Conservation (phyloP, 2,329 filamentous ascomycete species). For the Fusarium sp. region DNA sequence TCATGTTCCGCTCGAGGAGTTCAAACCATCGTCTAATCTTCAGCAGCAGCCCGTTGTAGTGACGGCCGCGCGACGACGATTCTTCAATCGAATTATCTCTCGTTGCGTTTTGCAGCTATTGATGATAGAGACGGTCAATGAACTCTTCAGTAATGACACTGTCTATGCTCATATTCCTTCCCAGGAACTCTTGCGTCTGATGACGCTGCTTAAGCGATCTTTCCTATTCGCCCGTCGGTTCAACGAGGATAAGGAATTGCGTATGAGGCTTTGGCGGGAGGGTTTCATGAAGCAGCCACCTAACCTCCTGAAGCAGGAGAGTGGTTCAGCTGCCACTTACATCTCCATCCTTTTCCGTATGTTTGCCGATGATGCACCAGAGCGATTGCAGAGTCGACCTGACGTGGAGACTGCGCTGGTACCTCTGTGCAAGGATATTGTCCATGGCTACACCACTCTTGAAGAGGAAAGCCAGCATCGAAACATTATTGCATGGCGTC, state of each 20-base stretch:
- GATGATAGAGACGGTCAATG: constrained; percentile 99
- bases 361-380: constrained; percentile 90
- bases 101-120: constrained; percentile 96
- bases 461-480: constrained; percentile 97
- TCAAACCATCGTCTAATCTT: constrained; percentile 78
- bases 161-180: constrained; percentile 96
- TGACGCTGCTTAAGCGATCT: constrained; percentile 93
- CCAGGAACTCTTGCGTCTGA: constrained; percentile 86
- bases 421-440: constrained; percentile 94
- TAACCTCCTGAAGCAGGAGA: constrained; percentile 97
- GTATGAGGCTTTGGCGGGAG: constrained; percentile 94
- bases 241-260: constrained; percentile 95
- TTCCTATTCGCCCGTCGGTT: constrained; percentile 98
- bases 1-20: constrained; percentile 79
- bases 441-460: constrained; percentile 83
- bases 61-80: constrained; percentile 89
- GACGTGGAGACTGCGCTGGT: constrained; percentile 94
- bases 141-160: constrained; percentile 96
- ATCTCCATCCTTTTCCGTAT: constrained; percentile 96
- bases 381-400: constrained; percentile 79
- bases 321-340: constrained; percentile 91
- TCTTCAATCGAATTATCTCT: constrained; percentile 99
- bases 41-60: constrained; percentile 93
- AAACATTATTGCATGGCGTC: constrained; percentile 96
- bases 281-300: constrained; percentile 99